Evolutionary conservation across 2,329 filamentous ascomycete species (phyloP).

Genomic region (Fusarium oxysporum): DNA sequence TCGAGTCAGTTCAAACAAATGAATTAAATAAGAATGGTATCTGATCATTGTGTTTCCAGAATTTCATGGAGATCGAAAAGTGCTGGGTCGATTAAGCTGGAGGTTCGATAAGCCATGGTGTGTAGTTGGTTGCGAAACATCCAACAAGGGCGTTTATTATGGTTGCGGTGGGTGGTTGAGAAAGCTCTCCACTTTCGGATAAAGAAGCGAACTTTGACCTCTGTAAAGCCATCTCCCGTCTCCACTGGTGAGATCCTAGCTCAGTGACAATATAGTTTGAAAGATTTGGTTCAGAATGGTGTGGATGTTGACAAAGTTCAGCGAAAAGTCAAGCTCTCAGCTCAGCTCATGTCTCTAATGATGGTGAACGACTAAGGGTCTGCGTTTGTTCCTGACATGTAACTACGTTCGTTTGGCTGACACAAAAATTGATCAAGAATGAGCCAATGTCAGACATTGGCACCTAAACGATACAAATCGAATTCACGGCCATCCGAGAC

Average conservation of each 20-base stretch:
- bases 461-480: conserved; percentile 19
- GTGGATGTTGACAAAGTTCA: neutral
- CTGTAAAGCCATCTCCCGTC: neutral
- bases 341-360: neutral
- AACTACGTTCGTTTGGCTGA: neutral
- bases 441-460: neutral
- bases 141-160: conserved; percentile 3
- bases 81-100: neutral
- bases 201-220: neutral
- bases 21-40: neutral
- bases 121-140: conserved; percentile 1
- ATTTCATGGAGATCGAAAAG: conserved; percentile 9
- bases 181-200: conserved; percentile 10
- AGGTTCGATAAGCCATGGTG: conserved; percentile 8
- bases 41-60: conserved; percentile 7
- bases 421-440: neutral
- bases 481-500: conserved; percentile 27
- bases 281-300: conserved; percentile 11
- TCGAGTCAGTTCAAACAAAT: neutral
- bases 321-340: neutral
- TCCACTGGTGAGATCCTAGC: conserved; percentile 29
- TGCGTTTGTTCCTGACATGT: conserved; percentile 15
- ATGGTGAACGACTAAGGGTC: conserved; percentile 9
- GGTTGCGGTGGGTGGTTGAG: neutral
- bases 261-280: conserved; percentile 12